Evolutionary conservation across 192 early-diverging fungal species (phyloP).

Genomic region (Linnemannia exigua): DNA sequence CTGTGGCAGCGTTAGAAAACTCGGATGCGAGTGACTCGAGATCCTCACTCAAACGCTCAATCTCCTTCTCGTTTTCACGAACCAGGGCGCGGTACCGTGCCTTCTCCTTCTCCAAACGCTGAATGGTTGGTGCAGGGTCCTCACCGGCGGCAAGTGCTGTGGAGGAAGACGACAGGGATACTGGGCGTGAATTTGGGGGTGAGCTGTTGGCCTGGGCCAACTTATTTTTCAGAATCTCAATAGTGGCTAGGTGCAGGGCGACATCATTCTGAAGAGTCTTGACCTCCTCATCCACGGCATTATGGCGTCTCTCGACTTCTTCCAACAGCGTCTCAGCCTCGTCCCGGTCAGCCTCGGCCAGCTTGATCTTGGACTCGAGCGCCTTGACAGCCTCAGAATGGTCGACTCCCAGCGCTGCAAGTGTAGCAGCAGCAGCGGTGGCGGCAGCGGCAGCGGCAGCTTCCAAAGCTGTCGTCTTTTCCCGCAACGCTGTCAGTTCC

Average conservation of each 20-base stretch:
- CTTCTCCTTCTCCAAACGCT: constrained; percentile 43
- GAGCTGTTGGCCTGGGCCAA: constrained; percentile 21
- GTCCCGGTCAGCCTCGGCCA: constrained; percentile 44
- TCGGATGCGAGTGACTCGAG: constrained; percentile 56
- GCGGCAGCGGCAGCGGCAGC: not conserved
- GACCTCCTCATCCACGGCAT: constrained; percentile 36
- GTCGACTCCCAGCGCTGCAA: constrained; percentile 9
- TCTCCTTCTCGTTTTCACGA: constrained; percentile 52
- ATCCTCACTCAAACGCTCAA: constrained; percentile 52
- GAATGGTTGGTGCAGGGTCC: constrained; percentile 20
- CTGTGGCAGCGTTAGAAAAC: constrained; percentile 46
- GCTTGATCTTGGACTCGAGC: constrained; percentile 30
- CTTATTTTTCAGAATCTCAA: constrained; percentile 25
- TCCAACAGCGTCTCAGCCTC: constrained; percentile 47
- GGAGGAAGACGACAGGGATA: constrained; percentile 22
- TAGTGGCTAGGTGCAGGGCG: constrained; percentile 24
- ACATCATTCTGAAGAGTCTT: constrained; percentile 24
- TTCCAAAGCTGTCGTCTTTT: constrained; percentile 21
- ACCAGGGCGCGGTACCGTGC: constrained; percentile 41
- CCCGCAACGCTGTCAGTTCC: not conserved
- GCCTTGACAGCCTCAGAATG: constrained; percentile 24
- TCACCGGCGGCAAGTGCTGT: constrained; percentile 14
- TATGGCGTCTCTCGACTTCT: constrained; percentile 32
- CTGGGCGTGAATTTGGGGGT: constrained; percentile 21
- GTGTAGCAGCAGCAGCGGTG: constrained; percentile 8